Percentiles rank a stretch among this genome's conserved stretches.
Evolutionary conservation across 2,329 filamentous ascomycete species (phyloP).

Genomic region (Cadophora luteo-olivacea): DNA sequence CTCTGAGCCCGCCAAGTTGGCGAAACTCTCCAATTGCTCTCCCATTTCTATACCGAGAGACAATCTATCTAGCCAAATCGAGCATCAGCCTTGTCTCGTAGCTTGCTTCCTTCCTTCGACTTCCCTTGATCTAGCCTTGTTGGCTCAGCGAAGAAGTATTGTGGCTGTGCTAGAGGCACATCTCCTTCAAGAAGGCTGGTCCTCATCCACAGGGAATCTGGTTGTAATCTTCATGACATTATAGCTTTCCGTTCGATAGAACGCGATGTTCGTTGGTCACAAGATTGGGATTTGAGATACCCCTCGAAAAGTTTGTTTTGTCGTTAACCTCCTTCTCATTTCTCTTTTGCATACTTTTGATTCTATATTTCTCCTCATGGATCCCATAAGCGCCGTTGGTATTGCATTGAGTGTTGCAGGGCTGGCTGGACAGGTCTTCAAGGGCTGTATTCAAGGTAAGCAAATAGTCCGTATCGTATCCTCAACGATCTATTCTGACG

Average conservation of each 20-base stretch:
- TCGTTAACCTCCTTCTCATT: neutral
- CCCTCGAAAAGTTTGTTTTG: neutral
- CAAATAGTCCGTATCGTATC: neutral
- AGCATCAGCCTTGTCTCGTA: neutral
- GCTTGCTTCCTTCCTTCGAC: neutral
- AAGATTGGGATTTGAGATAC: neutral
- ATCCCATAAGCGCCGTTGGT: constrained; percentile 42
- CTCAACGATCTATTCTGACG: neutral
- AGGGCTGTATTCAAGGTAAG: constrained; percentile 52
- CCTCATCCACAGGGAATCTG: neutral
- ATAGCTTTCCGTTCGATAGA: neutral
- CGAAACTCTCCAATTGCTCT: neutral
- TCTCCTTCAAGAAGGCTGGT: neutral
- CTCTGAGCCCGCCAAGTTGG: neutral
- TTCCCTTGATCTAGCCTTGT: neutral
- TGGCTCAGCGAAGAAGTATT: neutral
- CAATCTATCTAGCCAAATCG: neutral
- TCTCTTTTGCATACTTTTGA: neutral
- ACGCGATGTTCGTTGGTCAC: too few species aligned
- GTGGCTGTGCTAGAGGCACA: neutral
- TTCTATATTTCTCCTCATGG: constrained; percentile 32
- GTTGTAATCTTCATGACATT: neutral
- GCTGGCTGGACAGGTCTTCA: constrained; percentile 54
- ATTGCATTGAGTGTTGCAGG: constrained; percentile 50
- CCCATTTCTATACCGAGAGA: neutral